Conservation (phyloP, 768 basidiomycete species). For the Lentinus tigrinus region DNA sequence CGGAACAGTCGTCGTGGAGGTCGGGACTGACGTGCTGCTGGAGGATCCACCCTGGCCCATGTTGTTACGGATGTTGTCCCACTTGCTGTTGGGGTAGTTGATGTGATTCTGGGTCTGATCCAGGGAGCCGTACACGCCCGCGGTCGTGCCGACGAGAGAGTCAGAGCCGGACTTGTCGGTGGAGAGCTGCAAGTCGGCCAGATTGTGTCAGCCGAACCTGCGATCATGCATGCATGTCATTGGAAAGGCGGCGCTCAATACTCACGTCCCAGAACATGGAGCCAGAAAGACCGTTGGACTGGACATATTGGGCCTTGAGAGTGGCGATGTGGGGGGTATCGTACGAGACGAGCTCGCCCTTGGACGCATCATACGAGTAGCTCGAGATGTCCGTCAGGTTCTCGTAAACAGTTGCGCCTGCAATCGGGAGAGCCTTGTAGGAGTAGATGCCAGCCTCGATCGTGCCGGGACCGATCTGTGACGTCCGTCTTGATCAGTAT, state of each 20-base stretch:
- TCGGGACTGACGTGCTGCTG: constrained; percentile 16
- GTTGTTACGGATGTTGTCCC: constrained; percentile 67
- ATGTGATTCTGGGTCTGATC: constrained; percentile 69
- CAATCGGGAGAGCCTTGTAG: constrained; percentile 68
- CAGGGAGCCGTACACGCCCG: constrained; percentile 46
- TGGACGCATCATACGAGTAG: constrained; percentile 74
- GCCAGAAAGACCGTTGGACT: constrained; percentile 57
- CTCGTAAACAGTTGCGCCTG: constrained; percentile 49
- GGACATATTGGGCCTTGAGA: constrained; percentile 68
- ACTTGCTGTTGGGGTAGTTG: constrained; percentile 64
- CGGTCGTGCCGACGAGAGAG: constrained; percentile 58
- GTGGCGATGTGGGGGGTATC: constrained; percentile 69
- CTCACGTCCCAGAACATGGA: constrained; percentile 72
- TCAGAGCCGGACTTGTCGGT: constrained; percentile 56
- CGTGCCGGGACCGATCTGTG: constrained; percentile 68
- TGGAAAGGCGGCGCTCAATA: too few species aligned
- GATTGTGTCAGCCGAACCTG: not conserved
- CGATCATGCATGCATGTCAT: not conserved
- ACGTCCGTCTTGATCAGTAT: not conserved
- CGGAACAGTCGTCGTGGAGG: constrained; percentile 24
- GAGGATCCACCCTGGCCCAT: constrained; percentile 41
- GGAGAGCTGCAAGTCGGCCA: constrained; percentile 38
- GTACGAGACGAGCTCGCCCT: constrained; percentile 69
- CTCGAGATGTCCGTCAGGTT: constrained; percentile 70
- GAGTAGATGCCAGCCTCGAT: constrained; percentile 72